These are phyloP conservation scores for Detonula confervacea DNA, from an alignment of 352 stramenopile species.

Conservation along the genomic window DNA sequence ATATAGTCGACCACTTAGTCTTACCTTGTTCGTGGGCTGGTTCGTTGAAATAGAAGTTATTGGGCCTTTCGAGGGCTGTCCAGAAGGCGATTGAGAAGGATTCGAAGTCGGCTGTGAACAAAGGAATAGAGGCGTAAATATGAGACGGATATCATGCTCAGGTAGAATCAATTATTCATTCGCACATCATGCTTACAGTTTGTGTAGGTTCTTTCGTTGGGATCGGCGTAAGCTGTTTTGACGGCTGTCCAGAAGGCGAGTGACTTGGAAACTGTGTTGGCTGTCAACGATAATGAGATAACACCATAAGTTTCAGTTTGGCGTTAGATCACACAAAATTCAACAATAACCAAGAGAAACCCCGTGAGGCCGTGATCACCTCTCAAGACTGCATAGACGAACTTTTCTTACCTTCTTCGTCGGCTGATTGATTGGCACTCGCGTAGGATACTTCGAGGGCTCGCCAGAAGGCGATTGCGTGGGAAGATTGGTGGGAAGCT, in stretches of 20 bases:
- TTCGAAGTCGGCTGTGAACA: neutral
- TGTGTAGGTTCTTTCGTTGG: neutral
- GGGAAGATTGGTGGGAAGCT: too few relatives aligned
- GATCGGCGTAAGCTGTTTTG: neutral
- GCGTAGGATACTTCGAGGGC: neutral
- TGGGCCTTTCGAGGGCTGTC: slow-evolving; percentile 2
- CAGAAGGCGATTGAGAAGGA: neutral
- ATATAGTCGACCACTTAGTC: too few relatives aligned
- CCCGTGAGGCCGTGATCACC: too few relatives aligned
- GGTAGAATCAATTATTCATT: too few relatives aligned
- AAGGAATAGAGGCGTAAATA: too few relatives aligned
- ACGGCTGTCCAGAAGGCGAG: neutral
- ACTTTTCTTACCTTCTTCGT: neutral
- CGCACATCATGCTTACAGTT: neutral
- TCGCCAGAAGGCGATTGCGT: neutral
- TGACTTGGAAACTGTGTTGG: slow-evolving; percentile 2
- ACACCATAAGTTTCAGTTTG: too few relatives aligned
- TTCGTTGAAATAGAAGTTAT: neutral
- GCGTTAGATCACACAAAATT: too few relatives aligned
- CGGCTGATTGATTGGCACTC: neutral
- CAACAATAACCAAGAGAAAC: too few relatives aligned
- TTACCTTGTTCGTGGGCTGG: slow-evolving; percentile 10
- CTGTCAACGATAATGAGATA: neutral
- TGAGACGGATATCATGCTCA: too few relatives aligned
- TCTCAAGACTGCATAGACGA: too few relatives aligned